Base-by-base conservation (phyloP, 495 filamentous ascomycete genomes). In the Cenococcum geophilum region DNA sequence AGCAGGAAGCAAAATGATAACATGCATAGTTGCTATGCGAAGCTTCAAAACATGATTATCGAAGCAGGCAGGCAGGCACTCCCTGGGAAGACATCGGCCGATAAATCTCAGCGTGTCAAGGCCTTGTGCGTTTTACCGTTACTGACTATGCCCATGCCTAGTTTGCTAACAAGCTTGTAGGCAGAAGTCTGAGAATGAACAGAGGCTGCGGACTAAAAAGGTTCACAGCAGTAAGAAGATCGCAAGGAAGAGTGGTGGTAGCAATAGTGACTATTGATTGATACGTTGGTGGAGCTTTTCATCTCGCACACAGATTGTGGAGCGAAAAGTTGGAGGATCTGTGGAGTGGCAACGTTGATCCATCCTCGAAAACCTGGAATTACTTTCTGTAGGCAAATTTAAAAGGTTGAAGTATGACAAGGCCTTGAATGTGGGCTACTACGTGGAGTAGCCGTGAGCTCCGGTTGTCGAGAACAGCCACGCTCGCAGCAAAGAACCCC, bases 221-320 rank as follows among this genome's bases (percentile, higher is more conserved):
- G 65, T 77, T 27, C 87, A 87, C 54, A 85, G 86, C 65, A 82
- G 77, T 52, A 97, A 97, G 76, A 97, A 97, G 74, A 79, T 78
- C 23, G 80, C 76, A 59, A 81, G 91, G 22, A 81, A 79, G 72
- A 77, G 81, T 14, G 64, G 62, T n/a, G 62, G 49, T 8, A 52
- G 49, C 21, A 52, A 52, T 52, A 25, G 66, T 32, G 67, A 55
- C 37, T 71, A 73, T 32, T 67, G 59, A 70, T 49, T 71, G 62
- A 64, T 32, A 21, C 10, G 6, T 32, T 32, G 2, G 27, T 6
- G 27, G 27, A 32, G 27, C 27, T 32, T 32, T 32, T 32, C 27
- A 6, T 32, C 27, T 6, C 27, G 27, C 43, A 18, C 43, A 48
- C n/a, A 48, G 16, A 48, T 48, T n/a, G 43, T 3, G 43, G 16